Conservation (phyloP, 331 rosid genomes). For the Malus hybrid region DNA sequence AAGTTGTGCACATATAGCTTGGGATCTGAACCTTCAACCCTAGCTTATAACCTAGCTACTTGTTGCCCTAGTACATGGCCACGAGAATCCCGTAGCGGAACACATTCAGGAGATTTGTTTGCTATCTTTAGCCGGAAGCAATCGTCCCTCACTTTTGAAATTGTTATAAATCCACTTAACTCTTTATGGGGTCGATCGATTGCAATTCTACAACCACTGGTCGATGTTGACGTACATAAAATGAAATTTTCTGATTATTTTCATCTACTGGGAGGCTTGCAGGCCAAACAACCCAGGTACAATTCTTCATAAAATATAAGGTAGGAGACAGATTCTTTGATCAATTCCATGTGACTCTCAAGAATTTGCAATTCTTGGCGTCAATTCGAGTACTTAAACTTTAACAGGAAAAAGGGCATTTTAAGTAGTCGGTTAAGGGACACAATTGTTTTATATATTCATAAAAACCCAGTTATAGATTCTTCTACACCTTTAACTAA, state of each 20-base stretch:
- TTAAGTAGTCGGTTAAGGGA: not conserved
- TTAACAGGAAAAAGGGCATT: slow-evolving; percentile 1
- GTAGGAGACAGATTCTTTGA: slow-evolving; percentile 3
- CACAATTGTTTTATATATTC: not conserved
- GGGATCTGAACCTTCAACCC: not conserved
- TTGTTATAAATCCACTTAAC: slow-evolving; percentile 15
- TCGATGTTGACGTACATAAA: not conserved
- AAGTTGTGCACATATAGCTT: not conserved
- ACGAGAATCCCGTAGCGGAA: slow-evolving; percentile 6
- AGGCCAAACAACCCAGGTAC: slow-evolving; percentile 22
- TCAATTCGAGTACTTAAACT: not conserved
- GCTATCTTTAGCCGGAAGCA: slow-evolving; percentile 12
- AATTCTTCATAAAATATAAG: slow-evolving; percentile 45
- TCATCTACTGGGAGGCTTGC: not conserved
- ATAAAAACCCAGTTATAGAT: not conserved
- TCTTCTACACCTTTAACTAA: not conserved
- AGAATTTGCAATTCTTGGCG: not conserved
- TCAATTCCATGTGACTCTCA: slow-evolving; percentile 17
- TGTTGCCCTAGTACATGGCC: slow-evolving; percentile 17
- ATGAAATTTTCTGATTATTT: not conserved
- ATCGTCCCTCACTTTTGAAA: slow-evolving; percentile 15
- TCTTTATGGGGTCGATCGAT: slow-evolving; percentile 10
- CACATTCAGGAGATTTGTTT: not conserved
- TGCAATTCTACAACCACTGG: not conserved
- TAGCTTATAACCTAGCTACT: not conserved